Evolutionary conservation across 768 basidiomycete genomes (phyloP), one percentile per base, ranked within the genome.

Genomic region (Tephrocybe sp.): DNA sequence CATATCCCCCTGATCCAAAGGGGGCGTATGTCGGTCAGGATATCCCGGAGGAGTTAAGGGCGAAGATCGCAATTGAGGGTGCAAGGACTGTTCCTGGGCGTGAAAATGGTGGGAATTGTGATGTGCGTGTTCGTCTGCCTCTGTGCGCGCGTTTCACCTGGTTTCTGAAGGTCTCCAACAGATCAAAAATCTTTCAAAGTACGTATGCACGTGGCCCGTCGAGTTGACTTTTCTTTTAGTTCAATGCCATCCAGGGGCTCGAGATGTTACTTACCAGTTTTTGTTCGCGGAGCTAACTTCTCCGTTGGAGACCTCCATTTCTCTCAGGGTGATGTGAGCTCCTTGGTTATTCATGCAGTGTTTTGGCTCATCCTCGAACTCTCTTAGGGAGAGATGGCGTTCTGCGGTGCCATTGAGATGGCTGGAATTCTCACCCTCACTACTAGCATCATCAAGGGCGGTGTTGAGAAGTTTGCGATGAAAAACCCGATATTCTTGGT

Each of bases 351-450:
- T 7, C 2, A 15, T 9, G 39, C 4, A 21, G 38, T 25, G 31
- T 39, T 58, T 10, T 10, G 30, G 24, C 54, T 56, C 47, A 51
- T 6, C 3, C 9, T 6, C 13, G 29, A 9, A 6, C 31, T 21
- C 54, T 44, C 11, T 4, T 45, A 83, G 82, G 82, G 82, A 49
- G 83, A 84, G 80, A 72, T 87, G 53, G 78, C 83, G 0, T 88
- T 88, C 70, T 88, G 85, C 36, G 86, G 86, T 23, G 86, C 86
- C 3, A 88, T 88, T 47, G 86, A 88, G 61, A 88, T 88, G 85
- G 83, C 85, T 9, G 88, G 87, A 10, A 78, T 84, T 47, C 78
- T 88, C 55, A 88, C 86, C 5, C 79, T 91, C 61, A 82, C 71
- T 48, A 81, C 80, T 11, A 83, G 80, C 62, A 76, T 91, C 54